phyloP scores from a whole-genome alignment of 2,329 filamentous ascomycete genomes.

The Pseudogymnoascus sp. region DNA sequence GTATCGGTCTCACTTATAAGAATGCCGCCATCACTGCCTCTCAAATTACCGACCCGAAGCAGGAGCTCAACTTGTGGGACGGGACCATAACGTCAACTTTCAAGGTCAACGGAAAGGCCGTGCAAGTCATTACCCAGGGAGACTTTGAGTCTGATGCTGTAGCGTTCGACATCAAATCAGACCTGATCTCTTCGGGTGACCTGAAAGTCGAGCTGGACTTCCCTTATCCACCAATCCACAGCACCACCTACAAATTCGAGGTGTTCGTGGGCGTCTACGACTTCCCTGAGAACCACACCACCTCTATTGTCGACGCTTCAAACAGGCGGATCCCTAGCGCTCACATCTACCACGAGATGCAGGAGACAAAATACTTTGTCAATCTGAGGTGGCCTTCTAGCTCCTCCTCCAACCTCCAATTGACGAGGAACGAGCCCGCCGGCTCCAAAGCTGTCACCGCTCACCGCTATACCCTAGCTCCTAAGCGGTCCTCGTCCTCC shows the following conservation, averaged over 20 bases:
- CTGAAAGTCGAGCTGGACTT: constrained; percentile 36
- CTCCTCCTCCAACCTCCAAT: background rate
- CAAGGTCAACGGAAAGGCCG: constrained; percentile 23
- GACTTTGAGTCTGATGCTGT: constrained; percentile 35
- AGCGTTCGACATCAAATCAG: constrained; percentile 31
- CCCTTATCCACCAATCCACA: constrained; percentile 29
- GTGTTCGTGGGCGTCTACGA: constrained; percentile 32
- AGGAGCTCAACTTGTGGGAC: constrained; percentile 33
- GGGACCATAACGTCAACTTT: constrained; percentile 35
- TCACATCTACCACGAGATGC: constrained; percentile 32
- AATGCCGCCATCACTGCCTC: constrained; percentile 22
- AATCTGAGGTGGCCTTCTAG: background rate
- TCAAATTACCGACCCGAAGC: constrained; percentile 26
- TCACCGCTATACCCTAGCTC: background rate
- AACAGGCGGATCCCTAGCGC: constrained; percentile 16
- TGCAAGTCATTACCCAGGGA: constrained; percentile 31
- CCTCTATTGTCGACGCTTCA: constrained; percentile 2
- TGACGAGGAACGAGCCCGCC: background rate
- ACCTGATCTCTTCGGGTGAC: constrained; percentile 28
- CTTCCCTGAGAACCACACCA: constrained; percentile 31
- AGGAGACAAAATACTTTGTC: constrained; percentile 32
- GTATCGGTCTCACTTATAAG: constrained; percentile 33
- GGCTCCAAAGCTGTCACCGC: background rate
- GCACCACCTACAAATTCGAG: constrained; percentile 36
- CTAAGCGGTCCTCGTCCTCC: constrained; percentile 11